Evolutionary conservation across 768 basidiomycete species (phyloP), one percentile per base, ranked within the genome.

Genomic region (Psilocybe tampanensis): DNA sequence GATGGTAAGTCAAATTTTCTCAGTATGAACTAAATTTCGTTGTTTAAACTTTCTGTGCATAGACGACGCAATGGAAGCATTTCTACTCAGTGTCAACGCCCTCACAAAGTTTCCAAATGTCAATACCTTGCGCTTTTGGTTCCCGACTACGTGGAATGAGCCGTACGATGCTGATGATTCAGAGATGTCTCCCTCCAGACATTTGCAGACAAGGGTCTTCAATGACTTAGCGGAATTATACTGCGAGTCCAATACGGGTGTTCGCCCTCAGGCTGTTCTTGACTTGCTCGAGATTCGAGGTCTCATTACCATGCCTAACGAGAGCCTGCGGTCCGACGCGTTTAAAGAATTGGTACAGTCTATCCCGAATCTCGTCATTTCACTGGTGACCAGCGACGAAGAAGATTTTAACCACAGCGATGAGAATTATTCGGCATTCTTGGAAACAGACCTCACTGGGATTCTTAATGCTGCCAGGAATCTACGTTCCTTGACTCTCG

Each of bases 241-340:
- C 22, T 18, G 1, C 13, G 9, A 18, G n/a, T n/a, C n/a, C n/a
- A n/a, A n/a, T n/a, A n/a, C n/a, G n/a, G n/a, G n/a, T n/a, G n/a
- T n/a, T 6, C 26, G n/a, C 12, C 23, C 13, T 26, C 29, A 11
- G 0, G n/a, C 23, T 12, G 9, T 11, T 32, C 49, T 52, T 3
- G 19, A 36, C 5, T 5, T 34, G 7, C 48, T 57, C 21, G 49
- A 51, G 21, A 39, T 57, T 17, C 48, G 43, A 12, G 15, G 22
- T 11, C 48, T 57, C 22, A 42, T 57, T 13, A 21, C 49, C 6
- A 42, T 50, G 17, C 42, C 56, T 5, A 57, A 57, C 44, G 32
- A 34, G 21, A 32, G 43, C 22, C 18, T 51, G 4, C 56, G 43
- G 6, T 21, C 32, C 0, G 17, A 34, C 8, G 29, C 19, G 22